These are phyloP conservation scores for Thelephora aurantiotincta DNA, from an alignment of 768 basidiomycete genomes.

Conservation along the genomic window DNA sequence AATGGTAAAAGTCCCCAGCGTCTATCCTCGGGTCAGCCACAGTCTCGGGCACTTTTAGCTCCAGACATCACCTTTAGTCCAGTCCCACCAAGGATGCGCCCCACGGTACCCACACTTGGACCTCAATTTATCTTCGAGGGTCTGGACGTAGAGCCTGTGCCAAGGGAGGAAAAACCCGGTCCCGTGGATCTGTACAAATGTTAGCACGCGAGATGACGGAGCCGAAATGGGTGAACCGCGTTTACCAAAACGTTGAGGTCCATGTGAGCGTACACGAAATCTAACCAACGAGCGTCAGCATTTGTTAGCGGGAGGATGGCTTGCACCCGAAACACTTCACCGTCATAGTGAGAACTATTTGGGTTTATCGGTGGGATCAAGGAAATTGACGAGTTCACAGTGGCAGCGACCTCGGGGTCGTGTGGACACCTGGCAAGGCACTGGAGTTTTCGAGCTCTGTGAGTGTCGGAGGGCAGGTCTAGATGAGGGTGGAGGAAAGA, in stretches of 20 bases:
- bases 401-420: not conserved
- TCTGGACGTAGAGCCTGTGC: conserved; percentile 14
- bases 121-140: conserved; percentile 11
- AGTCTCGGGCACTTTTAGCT: not conserved
- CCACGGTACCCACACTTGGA: conserved; percentile 13
- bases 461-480: too few relatives aligned
- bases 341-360: conserved; percentile 2
- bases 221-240: not conserved
- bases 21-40: conserved; percentile 5
- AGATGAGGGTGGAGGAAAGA: not conserved
- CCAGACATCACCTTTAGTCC: conserved; percentile 10
- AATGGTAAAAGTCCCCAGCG: conserved; percentile 10
- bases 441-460: not conserved
- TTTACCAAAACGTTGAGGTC: conserved; percentile 11
- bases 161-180: conserved; percentile 15
- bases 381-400: not conserved
- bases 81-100: conserved; percentile 16
- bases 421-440: not conserved
- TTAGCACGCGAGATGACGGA: not conserved
- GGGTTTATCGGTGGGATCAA: not conserved
- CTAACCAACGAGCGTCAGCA: not conserved
- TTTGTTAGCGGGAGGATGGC: not conserved
- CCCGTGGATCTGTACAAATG: conserved; percentile 10
- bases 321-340: not conserved
- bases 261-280: conserved; percentile 15